Evolutionary conservation across 306 rosid species (phyloP), one percentile per base, ranked within the genome.

Genomic region (Cucumis melo): DNA sequence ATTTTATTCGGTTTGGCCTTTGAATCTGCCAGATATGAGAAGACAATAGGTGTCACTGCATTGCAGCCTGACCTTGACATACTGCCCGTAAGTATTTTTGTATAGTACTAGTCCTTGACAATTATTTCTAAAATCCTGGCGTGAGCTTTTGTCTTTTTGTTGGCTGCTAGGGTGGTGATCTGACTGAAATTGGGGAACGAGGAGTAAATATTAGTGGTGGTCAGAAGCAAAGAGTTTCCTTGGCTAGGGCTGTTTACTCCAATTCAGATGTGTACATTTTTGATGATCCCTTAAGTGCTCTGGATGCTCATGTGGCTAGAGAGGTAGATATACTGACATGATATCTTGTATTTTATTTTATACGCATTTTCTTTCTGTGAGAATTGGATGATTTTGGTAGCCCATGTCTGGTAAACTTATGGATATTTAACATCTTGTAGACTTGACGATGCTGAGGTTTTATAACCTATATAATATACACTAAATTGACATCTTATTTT

Each of bases 201-300:
- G 98, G 98, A 57, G 88, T 93, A 59, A 93, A 93, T 76, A 89
- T 93, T 56, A 93, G 98, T 82, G 98, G 98, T 59, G 98, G 98
- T 51, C 97, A 93, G 78, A 93, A 91, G 88, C 97, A 91, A 79
- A 91, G 98, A 81, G 92, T 93, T 80, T 93, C 98, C 56, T 73
- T 93, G 86, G 98, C 98, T 39, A 81, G 97, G 68, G 97, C 96
- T 64, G 87, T 88, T 71, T 93, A 93, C 83, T 93, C 98, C 36
- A 78, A 87, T 80, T 88, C 96, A 0, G 98, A 93, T 71, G 87
- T 89, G 13, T 91, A 89, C 80, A 85, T 91, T 78, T 93, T 93
- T 73, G 98, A 93, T 76, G 98, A 91, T 80, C 98, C 98, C 62
- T 86, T 93, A 76, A 93, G 98, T 78, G 98, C 97, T 87, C 89